Conservation (phyloP, 139 green algal genomes). For the Ettlia oleoabundans region DNA sequence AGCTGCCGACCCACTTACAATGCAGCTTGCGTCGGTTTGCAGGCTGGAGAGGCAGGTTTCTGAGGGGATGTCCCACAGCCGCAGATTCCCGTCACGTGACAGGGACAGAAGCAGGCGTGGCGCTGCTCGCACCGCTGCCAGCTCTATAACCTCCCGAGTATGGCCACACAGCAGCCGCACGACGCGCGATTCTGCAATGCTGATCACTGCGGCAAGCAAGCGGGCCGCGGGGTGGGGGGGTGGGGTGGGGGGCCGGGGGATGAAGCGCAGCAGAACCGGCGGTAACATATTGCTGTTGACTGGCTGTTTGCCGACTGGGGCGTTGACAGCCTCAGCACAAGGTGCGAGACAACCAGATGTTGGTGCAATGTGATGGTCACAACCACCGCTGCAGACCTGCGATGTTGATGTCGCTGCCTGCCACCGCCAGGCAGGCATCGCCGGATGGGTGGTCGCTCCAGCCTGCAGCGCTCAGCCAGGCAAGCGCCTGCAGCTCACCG, state of each 20-base stretch:
- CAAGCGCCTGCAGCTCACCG: conserved; percentile 53
- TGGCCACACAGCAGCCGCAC: conserved; percentile 61
- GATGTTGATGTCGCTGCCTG: conserved; percentile 59
- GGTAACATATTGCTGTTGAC: too few relatives aligned
- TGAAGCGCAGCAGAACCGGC: too few relatives aligned
- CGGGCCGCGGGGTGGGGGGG: not conserved
- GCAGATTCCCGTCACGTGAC: conserved; percentile 50
- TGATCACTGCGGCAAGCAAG: conserved; percentile 55
- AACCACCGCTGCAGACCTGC: conserved; percentile 10
- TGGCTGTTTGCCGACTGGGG: not conserved
- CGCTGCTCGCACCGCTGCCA: conserved; percentile 26
- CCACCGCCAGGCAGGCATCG: conserved; percentile 69
- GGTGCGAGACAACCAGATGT: not conserved
- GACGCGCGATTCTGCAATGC: conserved; percentile 63
- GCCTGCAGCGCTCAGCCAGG: conserved; percentile 51
- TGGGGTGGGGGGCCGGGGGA: too few relatives aligned
- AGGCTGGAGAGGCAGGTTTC: conserved; percentile 43
- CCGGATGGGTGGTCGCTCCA: conserved; percentile 52
- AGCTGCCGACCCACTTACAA: conserved; percentile 29
- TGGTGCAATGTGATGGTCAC: not conserved
- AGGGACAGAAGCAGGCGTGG: conserved; percentile 63
- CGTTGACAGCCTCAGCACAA: not conserved
- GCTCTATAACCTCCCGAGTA: conserved; percentile 53
- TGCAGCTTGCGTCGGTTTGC: conserved; percentile 38
- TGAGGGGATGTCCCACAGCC: conserved; percentile 61